Conservation (phyloP, 2,329 filamentous ascomycete genomes). For the Rutstroemia sydowiana region DNA sequence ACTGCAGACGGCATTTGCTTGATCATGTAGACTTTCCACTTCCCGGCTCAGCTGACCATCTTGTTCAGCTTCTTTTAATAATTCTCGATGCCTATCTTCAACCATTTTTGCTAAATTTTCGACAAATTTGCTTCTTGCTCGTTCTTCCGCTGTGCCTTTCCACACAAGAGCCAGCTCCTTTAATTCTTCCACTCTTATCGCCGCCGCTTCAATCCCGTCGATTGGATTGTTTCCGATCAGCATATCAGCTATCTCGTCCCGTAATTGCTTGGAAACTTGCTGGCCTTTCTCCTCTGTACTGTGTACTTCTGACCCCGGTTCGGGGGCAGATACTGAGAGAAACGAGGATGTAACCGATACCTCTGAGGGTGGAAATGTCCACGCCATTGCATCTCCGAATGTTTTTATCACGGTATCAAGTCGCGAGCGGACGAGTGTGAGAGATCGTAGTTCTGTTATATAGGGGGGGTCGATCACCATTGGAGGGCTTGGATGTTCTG, state of each 20-base stretch:
- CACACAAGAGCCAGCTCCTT: constrained; percentile 73
- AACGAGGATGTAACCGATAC: constrained; percentile 77
- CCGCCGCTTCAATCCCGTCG: constrained; percentile 66
- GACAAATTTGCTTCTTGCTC: constrained; percentile 72
- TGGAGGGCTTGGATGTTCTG: constrained; percentile 20
- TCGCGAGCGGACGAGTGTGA: constrained; percentile 75
- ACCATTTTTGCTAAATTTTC: constrained; percentile 75
- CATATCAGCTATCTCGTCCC: constrained; percentile 63
- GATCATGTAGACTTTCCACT: constrained; percentile 22
- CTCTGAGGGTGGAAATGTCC: constrained; percentile 84
- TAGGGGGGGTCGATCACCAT: constrained; percentile 49
- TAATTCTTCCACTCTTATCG: constrained; percentile 66
- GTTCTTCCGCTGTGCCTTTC: constrained; percentile 95
- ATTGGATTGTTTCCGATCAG: constrained; percentile 54
- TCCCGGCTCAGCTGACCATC: constrained; percentile 22
- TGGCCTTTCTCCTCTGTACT: constrained; percentile 82
- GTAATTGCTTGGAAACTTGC: constrained; percentile 63
- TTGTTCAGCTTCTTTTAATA: constrained; percentile 28
- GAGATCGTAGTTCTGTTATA: constrained; percentile 71
- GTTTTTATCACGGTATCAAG: constrained; percentile 83
- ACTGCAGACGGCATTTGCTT: constrained; percentile 9
- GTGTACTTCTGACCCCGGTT: constrained; percentile 56
- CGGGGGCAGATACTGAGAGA: constrained; percentile 82
- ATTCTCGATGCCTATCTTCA: constrained; percentile 53
- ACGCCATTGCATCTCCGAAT: constrained; percentile 94